These are phyloP conservation scores for Amanita subjunquillea DNA, from an alignment of 768 basidiomycete species.

Conservation along the genomic window DNA sequence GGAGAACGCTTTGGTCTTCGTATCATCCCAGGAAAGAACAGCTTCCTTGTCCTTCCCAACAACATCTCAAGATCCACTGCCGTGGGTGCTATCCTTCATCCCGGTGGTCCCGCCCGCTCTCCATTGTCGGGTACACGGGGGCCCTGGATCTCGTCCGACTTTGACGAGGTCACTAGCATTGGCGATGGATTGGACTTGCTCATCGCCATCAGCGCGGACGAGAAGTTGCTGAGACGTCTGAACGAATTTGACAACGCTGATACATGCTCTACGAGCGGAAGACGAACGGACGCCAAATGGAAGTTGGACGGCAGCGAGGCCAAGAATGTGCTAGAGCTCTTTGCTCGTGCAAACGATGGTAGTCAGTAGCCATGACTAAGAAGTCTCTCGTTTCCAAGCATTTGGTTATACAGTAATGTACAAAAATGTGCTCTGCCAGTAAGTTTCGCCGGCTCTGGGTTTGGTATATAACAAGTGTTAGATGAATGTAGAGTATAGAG, in stretches of 20 bases:
- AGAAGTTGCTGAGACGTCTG: slow-evolving; percentile 65
- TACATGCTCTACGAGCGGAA: slow-evolving; percentile 61
- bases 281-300: slow-evolving; percentile 79
- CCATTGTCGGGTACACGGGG: slow-evolving; percentile 32
- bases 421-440: no score
- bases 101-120: slow-evolving; percentile 39
- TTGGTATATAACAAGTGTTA: not conserved
- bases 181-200: slow-evolving; percentile 43
- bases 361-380: not conserved
- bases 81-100: slow-evolving; percentile 69
- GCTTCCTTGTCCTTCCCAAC: slow-evolving; percentile 76
- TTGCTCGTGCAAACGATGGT: slow-evolving; percentile 10
- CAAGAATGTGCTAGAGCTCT: slow-evolving; percentile 17
- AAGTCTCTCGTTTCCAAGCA: not conserved
- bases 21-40: slow-evolving; percentile 71
- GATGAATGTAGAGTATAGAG: not conserved
- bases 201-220: slow-evolving; percentile 62
- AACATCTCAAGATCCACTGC: slow-evolving; percentile 79
- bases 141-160: slow-evolving; percentile 16
- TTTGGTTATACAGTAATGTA: no score
- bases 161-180: slow-evolving; percentile 10
- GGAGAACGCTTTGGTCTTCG: slow-evolving; percentile 77
- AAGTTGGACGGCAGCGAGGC: slow-evolving; percentile 29
- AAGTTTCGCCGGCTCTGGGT: no score
- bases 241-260: slow-evolving; percentile 66